Evolutionary conservation across 1,139 yeast species (phyloP).

Genomic region (Casaregolazyma lundiana): DNA sequence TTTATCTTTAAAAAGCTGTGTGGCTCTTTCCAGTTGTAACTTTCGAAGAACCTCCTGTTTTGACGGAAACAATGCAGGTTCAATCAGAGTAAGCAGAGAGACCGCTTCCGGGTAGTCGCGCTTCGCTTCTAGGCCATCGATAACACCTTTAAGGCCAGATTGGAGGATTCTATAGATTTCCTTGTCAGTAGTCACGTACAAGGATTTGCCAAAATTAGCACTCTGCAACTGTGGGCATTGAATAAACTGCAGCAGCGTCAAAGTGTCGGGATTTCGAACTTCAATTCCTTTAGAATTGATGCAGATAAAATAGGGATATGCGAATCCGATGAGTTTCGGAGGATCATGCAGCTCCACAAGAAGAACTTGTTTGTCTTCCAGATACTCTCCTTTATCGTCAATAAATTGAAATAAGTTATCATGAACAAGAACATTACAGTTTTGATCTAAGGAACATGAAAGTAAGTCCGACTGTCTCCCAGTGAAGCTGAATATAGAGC

Average conservation of each 20-base stretch:
- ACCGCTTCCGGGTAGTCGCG: constrained; percentile 40
- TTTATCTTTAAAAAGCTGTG: constrained; percentile 33
- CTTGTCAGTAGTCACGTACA: constrained; percentile 26
- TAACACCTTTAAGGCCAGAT: constrained; percentile 31
- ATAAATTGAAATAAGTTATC: constrained; percentile 23
- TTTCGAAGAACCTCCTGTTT: constrained; percentile 39
- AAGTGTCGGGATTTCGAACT: constrained; percentile 32
- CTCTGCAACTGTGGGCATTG: constrained; percentile 21
- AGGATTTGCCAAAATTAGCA: constrained; percentile 21
- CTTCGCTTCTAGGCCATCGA: constrained; percentile 25
- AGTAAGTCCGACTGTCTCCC: constrained; percentile 21
- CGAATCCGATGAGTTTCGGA: constrained; percentile 27
- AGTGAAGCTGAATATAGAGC: constrained; percentile 18
- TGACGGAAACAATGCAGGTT: constrained; percentile 31
- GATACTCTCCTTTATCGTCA: constrained; percentile 20
- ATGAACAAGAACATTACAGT: constrained; percentile 26
- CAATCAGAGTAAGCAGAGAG: constrained; percentile 37
- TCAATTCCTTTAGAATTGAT: constrained; percentile 24
- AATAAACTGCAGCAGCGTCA: constrained; percentile 24
- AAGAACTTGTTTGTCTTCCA: constrained; percentile 15
- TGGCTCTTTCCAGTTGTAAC: constrained; percentile 43
- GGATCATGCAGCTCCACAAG: constrained; percentile 23
- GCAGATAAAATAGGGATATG: constrained; percentile 32
- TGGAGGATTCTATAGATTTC: constrained; percentile 27
- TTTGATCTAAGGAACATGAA: constrained; percentile 15